These are phyloP conservation scores for Bipolaris gigantea DNA, from an alignment of 2,329 filamentous ascomycete species.

Conservation along the genomic window DNA sequence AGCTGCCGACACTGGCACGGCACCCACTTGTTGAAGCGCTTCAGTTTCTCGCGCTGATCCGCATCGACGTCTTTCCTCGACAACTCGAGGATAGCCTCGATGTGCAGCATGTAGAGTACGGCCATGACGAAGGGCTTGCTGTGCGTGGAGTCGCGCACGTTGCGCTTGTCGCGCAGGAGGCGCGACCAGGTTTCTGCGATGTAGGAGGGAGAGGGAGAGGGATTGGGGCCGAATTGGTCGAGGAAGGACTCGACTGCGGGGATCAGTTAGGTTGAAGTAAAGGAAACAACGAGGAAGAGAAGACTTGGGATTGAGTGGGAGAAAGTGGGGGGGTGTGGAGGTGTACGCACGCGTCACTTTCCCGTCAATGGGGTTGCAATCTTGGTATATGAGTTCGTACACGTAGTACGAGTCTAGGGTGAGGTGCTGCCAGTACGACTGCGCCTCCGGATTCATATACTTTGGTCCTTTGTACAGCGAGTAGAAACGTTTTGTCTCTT, in stretches of 20 bases:
- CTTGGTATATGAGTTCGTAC: constrained; percentile 8
- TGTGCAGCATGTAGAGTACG: constrained; percentile 7
- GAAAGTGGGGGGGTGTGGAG: too few relatives aligned
- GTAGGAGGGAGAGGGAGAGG: neutral
- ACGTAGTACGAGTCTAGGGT: constrained; percentile 8
- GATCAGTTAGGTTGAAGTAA: neutral
- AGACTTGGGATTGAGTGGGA: neutral
- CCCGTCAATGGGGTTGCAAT: neutral
- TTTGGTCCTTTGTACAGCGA: constrained; percentile 7
- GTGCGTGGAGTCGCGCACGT: neutral
- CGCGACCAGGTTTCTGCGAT: constrained; percentile 7
- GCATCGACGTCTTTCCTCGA: constrained; percentile 1
- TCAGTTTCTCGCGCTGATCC: constrained; percentile 9
- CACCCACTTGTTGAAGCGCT: constrained; percentile 8
- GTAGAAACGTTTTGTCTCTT: constrained; percentile 9
- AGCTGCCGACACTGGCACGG: constrained; percentile 3
- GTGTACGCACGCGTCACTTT: constrained; percentile 7
- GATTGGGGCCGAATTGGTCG: constrained; percentile 4
- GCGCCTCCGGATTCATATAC: constrained; percentile 6
- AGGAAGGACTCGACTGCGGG: constrained; percentile 4
- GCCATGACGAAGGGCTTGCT: constrained; percentile 12
- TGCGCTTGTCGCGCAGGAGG: constrained; percentile 4
- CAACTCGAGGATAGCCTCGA: constrained; percentile 1
- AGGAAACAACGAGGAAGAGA: neutral
- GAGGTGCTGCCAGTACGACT: constrained; percentile 8